A percentile compares a stretch with the other conserved stretches of the same genome.
These are phyloP conservation scores for Vanderwaltozyma tropicalis DNA, from an alignment of 805 yeast species.

Conservation along the genomic window DNA sequence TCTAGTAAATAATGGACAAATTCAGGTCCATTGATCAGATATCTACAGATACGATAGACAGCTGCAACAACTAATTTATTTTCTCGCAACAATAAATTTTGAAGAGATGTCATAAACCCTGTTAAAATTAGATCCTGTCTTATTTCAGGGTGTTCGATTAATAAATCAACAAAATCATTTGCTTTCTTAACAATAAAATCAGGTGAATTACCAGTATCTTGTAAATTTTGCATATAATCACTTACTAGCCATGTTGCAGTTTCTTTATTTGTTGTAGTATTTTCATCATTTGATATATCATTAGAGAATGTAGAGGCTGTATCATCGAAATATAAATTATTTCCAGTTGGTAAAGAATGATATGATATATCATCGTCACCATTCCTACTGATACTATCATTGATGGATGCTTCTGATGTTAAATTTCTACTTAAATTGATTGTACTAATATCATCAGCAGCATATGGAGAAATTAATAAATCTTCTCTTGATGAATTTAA, in stretches of 20 bases:
- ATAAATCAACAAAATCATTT: constrained; percentile 50
- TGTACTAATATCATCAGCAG: neutral
- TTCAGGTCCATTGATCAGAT: constrained; percentile 44
- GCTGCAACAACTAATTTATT: constrained; percentile 58
- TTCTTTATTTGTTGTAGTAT: constrained; percentile 10
- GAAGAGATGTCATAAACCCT: constrained; percentile 48
- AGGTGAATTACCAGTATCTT: constrained; percentile 18
- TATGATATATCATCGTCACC: neutral
- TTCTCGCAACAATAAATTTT: constrained; percentile 45
- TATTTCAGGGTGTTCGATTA: constrained; percentile 48
- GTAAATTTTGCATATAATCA: constrained; percentile 27
- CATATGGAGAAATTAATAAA: neutral
- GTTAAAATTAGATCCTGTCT: constrained; percentile 54
- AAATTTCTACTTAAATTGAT: neutral
- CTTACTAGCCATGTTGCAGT: constrained; percentile 30
- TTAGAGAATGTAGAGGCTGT: neutral
- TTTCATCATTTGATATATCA: neutral
- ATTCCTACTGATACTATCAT: neutral
- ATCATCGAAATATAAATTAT: neutral
- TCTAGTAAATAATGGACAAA: constrained; percentile 45
- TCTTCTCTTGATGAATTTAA: neutral
- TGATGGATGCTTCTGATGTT: neutral
- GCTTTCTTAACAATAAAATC: constrained; percentile 39
- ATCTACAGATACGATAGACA: constrained; percentile 65
- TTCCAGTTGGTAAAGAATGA: neutral